These are phyloP conservation scores for Lecanicillium sp. DNA, from an alignment of 2,329 filamentous ascomycete genomes.

Conservation along the genomic window DNA sequence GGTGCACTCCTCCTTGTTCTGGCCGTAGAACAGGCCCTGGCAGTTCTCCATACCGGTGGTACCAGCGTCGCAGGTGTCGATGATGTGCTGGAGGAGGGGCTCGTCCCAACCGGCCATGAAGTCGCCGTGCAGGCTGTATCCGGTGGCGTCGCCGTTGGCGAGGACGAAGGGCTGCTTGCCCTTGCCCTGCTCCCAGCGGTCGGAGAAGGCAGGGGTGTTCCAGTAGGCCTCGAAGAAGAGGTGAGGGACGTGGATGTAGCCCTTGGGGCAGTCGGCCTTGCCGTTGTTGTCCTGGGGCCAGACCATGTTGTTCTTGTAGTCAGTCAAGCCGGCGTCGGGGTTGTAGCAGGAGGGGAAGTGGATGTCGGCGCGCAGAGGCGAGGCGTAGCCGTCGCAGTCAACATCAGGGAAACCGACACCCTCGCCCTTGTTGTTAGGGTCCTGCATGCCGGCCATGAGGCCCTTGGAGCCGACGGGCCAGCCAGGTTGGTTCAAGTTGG, in stretches of 20 bases:
- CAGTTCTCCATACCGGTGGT: constrained; percentile 57
- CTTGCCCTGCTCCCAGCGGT: constrained; percentile 48
- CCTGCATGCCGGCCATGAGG: constrained; percentile 46
- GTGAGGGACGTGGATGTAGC: constrained; percentile 50
- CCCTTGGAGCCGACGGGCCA: constrained; percentile 53
- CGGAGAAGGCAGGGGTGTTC: constrained; percentile 47
- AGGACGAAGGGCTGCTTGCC: constrained; percentile 61
- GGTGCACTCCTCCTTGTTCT: constrained; percentile 48
- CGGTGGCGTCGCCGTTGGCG: constrained; percentile 62
- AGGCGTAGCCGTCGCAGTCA: constrained; percentile 58
- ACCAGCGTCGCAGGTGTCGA: constrained; percentile 59
- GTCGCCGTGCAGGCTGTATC: constrained; percentile 65
- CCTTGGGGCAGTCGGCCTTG: constrained; percentile 48
- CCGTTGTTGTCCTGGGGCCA: constrained; percentile 50
- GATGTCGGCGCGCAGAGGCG: constrained; percentile 58
- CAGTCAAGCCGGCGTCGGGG: constrained; percentile 50
- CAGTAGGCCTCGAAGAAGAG: constrained; percentile 57
- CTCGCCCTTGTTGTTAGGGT: constrained; percentile 47
- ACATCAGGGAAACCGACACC: constrained; percentile 64
- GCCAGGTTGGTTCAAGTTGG: constrained; percentile 40
- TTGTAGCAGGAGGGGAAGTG: constrained; percentile 73
- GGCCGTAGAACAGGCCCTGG: constrained; percentile 47
- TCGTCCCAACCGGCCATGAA: constrained; percentile 70
- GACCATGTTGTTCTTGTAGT: constrained; percentile 60
- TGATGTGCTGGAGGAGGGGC: constrained; percentile 56